These are phyloP conservation scores for Pleurotus giganteus DNA, from an alignment of 768 basidiomycete species.

Conservation along the genomic window DNA sequence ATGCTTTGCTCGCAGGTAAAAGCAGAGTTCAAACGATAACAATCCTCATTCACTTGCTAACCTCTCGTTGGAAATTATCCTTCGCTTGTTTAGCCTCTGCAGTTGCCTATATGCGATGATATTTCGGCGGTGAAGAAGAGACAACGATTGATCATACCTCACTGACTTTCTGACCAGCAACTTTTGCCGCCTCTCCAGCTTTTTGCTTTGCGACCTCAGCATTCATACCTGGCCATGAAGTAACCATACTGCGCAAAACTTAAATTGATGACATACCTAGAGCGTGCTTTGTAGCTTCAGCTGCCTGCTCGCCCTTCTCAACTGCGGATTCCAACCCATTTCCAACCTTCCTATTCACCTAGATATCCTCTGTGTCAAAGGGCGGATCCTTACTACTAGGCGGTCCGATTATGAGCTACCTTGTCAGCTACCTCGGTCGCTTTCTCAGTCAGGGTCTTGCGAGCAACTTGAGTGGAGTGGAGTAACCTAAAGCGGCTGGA, in stretches of 20 bases:
- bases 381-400: background rate
- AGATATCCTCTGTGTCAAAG: background rate
- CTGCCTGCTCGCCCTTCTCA: conserved; percentile 42
- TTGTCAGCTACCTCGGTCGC: conserved; percentile 43
- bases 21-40: too few species aligned
- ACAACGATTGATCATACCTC: conserved; percentile 26
- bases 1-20: too few species aligned
- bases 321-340: conserved; percentile 45
- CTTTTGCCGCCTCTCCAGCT: conserved; percentile 30
- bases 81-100: conserved; percentile 32
- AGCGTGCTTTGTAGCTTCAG: conserved; percentile 38
- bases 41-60: conserved; percentile 26
- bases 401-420: conserved; percentile 23
- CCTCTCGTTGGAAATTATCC: conserved; percentile 31
- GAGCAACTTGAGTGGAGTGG: conserved; percentile 32
- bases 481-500: conserved; percentile 22
- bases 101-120: conserved; percentile 23
- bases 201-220: conserved; percentile 32
- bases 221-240: conserved; percentile 27
- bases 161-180: conserved; percentile 34
- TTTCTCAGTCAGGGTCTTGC: conserved; percentile 42
- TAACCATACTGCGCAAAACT: background rate
- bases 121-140: background rate
- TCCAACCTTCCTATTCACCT: conserved; percentile 46
- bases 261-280: conserved; percentile 26